Percentiles rank a stretch among this genome's conserved stretches.
Evolutionary conservation across 2,329 filamentous ascomycete species (phyloP).

Genomic region (Claviceps sorghi): DNA sequence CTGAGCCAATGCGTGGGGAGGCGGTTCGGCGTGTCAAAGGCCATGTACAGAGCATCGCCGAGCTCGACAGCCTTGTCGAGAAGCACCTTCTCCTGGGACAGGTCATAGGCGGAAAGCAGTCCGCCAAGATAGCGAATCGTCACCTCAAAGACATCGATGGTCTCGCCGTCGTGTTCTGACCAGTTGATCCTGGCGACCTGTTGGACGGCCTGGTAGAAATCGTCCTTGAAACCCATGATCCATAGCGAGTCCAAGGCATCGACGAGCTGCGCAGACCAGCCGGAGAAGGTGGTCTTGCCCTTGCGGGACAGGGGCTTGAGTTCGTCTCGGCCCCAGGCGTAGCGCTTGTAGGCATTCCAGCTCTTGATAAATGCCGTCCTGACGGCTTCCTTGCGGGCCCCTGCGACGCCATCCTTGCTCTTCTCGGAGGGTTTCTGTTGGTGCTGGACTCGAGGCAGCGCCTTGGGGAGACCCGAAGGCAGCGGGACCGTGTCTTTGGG

Average conservation of each 20-base stretch:
- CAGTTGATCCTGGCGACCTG: constrained; percentile 40
- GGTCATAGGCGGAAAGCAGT: constrained; percentile 36
- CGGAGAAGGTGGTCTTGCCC: constrained; percentile 33
- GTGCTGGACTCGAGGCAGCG: constrained; percentile 29
- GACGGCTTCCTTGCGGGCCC: constrained; percentile 23
- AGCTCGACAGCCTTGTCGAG: constrained; percentile 37
- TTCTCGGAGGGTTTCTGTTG: constrained; percentile 17
- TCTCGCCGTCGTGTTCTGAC: constrained; percentile 26
- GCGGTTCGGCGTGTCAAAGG: constrained; percentile 40
- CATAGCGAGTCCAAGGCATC: constrained; percentile 44
- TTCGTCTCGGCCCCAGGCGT: constrained; percentile 44
- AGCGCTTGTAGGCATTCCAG: constrained; percentile 37
- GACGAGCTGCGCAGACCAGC: constrained; percentile 44
- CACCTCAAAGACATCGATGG: constrained; percentile 47
- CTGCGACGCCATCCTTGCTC: constrained; percentile 20
- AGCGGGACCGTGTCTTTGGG: constrained; percentile 17
- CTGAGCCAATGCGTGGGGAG: constrained; percentile 32
- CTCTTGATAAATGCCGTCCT: constrained; percentile 27
- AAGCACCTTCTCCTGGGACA: constrained; percentile 30
- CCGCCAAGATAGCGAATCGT: constrained; percentile 42
- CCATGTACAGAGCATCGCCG: constrained; percentile 37
- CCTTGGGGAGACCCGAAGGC: constrained; percentile 21
- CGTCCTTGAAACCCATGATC: constrained; percentile 43
- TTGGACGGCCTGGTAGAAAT: constrained; percentile 37
- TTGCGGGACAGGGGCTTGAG: constrained; percentile 33